These are phyloP conservation scores for Moesziomyces parantarcticus DNA, from an alignment of 1,284 basidiomycete species.

Conservation along the genomic window DNA sequence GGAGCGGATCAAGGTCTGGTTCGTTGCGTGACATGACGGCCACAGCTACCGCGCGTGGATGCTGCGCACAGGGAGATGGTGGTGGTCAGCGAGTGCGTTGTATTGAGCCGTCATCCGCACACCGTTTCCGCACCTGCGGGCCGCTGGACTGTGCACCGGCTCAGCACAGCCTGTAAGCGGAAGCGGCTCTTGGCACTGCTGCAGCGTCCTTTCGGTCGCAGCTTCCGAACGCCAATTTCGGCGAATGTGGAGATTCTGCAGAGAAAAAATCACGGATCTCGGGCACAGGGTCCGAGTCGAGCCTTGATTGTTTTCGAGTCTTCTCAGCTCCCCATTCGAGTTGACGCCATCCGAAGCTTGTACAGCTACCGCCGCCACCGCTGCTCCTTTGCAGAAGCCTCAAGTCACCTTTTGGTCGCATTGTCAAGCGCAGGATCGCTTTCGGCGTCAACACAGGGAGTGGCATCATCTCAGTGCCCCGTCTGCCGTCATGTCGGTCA, in stretches of 20 bases:
- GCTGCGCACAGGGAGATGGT: background rate
- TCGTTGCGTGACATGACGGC: slow-evolving; percentile 23
- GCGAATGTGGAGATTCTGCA: background rate
- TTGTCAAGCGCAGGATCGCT: background rate
- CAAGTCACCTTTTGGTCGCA: background rate
- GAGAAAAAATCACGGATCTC: background rate
- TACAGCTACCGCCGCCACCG: too few relatives aligned
- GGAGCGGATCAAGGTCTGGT: slow-evolving; percentile 20
- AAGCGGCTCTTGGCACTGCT: background rate
- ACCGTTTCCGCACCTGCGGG: too few relatives aligned
- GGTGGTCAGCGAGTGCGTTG: background rate
- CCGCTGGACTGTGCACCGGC: background rate
- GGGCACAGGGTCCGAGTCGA: too few relatives aligned
- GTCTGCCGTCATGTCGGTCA: slow-evolving; percentile 79
- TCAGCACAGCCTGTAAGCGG: background rate
- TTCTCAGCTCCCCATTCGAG: too few relatives aligned
- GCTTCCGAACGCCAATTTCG: background rate
- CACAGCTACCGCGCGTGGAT: background rate
- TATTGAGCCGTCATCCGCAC: too few relatives aligned
- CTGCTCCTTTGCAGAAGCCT: too few relatives aligned
- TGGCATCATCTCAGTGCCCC: background rate
- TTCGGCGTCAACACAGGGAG: background rate
- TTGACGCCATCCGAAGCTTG: too few relatives aligned
- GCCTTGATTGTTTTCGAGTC: too few relatives aligned
- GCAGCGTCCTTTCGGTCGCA: background rate